A percentile compares a stretch with the other conserved stretches of the same genome.
phyloP scores from a whole-genome alignment of 495 filamentous ascomycete genomes.

The Penicillium nucicola region DNA sequence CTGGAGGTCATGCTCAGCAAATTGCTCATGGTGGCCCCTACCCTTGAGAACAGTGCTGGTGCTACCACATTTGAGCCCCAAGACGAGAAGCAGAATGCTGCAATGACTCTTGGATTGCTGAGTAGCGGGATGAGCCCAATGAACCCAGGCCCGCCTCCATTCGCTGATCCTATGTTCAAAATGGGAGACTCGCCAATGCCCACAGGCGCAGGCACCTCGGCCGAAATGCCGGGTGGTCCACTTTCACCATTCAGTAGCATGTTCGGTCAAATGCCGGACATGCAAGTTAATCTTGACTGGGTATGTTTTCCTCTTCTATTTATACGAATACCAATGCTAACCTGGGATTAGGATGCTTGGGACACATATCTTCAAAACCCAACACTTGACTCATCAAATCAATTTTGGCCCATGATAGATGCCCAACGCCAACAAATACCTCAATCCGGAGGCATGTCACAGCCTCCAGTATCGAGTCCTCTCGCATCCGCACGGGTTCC shows the following conservation, averaged over 20 bases:
- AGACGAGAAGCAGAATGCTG: constrained; percentile 60
- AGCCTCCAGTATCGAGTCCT: constrained; percentile 13
- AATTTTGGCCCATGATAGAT: constrained; percentile 47
- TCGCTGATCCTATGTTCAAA: constrained; percentile 31
- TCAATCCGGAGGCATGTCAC: constrained; percentile 14
- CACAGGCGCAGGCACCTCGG: constrained; percentile 33
- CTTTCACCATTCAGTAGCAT: constrained; percentile 54
- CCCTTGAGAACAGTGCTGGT: constrained; percentile 22
- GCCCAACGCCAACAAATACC: constrained; percentile 24
- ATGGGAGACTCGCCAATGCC: constrained; percentile 29
- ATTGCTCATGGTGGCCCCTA: constrained; percentile 46
- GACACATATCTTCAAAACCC: constrained; percentile 54
- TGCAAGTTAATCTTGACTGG: constrained; percentile 73
- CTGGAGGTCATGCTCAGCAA: constrained; percentile 78
- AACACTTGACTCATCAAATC: constrained; percentile 41
- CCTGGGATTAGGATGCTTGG: constrained; percentile 47
- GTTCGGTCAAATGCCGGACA: constrained; percentile 59
- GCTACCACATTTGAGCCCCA: constrained; percentile 28
- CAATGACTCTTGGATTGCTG: constrained; percentile 79
- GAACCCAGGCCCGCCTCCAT: constrained; percentile 35
- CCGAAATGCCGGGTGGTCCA: constrained; percentile 31
- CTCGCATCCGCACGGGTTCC: constrained; percentile 8
- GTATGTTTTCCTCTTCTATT: constrained; percentile 45
- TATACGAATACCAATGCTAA: constrained; percentile 10
- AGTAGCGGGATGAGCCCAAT: constrained; percentile 68